Evolutionary conservation across 116 monocot species (phyloP).

Genomic region (Papilionanthe hybrid): DNA sequence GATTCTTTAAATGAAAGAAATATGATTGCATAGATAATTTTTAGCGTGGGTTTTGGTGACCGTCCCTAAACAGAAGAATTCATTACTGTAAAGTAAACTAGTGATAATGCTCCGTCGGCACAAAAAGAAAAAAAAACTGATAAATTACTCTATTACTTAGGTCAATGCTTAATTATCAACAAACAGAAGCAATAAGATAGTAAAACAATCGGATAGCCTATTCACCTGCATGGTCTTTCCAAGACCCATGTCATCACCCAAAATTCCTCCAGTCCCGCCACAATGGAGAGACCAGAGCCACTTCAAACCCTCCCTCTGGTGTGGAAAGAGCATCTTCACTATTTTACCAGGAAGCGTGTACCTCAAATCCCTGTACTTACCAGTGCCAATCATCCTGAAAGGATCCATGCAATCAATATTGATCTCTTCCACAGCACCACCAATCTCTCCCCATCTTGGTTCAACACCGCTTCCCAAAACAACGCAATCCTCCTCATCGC

Average conservation of each 20-base stretch:
- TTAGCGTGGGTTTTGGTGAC: not conserved
- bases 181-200: not conserved
- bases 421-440: not conserved
- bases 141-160: not conserved
- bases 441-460: not conserved
- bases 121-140: not conserved
- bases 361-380: conserved; percentile 23
- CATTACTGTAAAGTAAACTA: not conserved
- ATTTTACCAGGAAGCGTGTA: conserved; percentile 44
- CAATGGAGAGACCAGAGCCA: conserved; percentile 96
- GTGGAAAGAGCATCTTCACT: conserved; percentile 65
- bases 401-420: conserved; percentile 11
- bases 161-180: not conserved
- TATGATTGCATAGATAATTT: not conserved
- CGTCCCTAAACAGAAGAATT: not conserved
- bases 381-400: conserved; percentile 36
- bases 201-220: not conserved
- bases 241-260: conserved; percentile 98
- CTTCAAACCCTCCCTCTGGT: conserved; percentile 76
- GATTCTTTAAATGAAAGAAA: not conserved
- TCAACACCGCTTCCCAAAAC: conserved; percentile 11
- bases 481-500: conserved; percentile 18
- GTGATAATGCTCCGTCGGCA: not conserved
- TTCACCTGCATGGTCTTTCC: conserved; percentile 98
- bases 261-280: conserved; percentile 70